These are phyloP conservation scores for Mycena latifolia DNA, from an alignment of 768 basidiomycete species.

Conservation along the genomic window DNA sequence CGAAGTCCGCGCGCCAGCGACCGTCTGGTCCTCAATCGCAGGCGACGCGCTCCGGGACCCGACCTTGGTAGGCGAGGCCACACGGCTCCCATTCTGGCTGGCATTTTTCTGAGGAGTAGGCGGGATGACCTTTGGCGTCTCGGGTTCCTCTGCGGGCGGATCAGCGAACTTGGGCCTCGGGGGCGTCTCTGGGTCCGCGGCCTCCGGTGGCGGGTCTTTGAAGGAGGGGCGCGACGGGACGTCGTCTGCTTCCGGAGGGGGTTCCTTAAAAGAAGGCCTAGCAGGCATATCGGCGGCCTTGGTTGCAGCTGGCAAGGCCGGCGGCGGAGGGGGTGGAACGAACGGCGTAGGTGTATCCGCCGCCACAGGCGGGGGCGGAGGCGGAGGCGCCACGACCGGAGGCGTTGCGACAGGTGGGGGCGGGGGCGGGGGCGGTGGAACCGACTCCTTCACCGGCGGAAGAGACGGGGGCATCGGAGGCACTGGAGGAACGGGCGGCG, in stretches of 20 bases:
- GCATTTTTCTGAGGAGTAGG: slow-evolving; percentile 64
- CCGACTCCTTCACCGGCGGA: slow-evolving; percentile 36
- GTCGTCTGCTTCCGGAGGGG: slow-evolving; percentile 70
- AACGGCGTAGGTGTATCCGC: slow-evolving; percentile 35
- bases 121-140: slow-evolving; percentile 59
- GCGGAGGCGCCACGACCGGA: slow-evolving; percentile 38
- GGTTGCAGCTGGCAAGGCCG: slow-evolving; percentile 32
- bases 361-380: slow-evolving; percentile 33
- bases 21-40: slow-evolving; percentile 37
- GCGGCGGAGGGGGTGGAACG: slow-evolving; percentile 47
- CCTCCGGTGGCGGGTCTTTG: slow-evolving; percentile 52
- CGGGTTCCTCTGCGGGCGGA: slow-evolving; percentile 47
- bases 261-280: slow-evolving; percentile 67
- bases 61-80: slow-evolving; percentile 47
- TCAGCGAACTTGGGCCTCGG: slow-evolving; percentile 55
- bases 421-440: slow-evolving; percentile 40
- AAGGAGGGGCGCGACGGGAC: slow-evolving; percentile 57
- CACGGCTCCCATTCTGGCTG: slow-evolving; percentile 45
- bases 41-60: slow-evolving; percentile 62
- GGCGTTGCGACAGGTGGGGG: slow-evolving; percentile 33
- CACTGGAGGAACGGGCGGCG: slow-evolving; percentile 38
- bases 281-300: slow-evolving; percentile 12
- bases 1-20: slow-evolving; percentile 26
- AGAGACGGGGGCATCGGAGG: slow-evolving; percentile 37
- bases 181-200: slow-evolving; percentile 47